A percentile compares a stretch with the other conserved stretches of the same genome.
These are phyloP conservation scores for Arbutus unedo DNA, from an alignment of 148 eudicot genomes.

Conservation along the genomic window DNA sequence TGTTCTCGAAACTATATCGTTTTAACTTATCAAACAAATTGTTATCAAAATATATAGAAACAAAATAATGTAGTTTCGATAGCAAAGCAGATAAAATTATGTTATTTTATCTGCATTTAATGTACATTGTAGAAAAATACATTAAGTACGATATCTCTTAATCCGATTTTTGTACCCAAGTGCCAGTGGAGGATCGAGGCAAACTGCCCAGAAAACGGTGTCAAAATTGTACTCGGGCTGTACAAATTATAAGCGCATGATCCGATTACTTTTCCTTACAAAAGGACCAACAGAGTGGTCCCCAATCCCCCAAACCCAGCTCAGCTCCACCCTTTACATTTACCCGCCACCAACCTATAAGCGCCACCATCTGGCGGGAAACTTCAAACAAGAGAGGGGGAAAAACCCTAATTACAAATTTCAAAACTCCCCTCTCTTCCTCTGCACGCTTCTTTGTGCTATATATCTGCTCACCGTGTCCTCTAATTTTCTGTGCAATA, in stretches of 20 bases:
- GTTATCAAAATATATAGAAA: too few species aligned
- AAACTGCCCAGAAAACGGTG: too few species aligned
- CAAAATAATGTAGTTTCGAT: too few species aligned
- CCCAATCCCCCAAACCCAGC: neutral
- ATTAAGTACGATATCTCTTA: too few species aligned
- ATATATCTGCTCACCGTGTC: neutral
- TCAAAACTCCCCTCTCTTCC: slow-evolving; percentile 4
- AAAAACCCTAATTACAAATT: slow-evolving; percentile 27
- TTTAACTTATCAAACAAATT: too few species aligned
- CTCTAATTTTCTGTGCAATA: neutral
- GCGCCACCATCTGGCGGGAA: slow-evolving; percentile 19
- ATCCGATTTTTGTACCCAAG: too few species aligned
- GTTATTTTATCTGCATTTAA: too few species aligned
- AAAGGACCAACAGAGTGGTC: slow-evolving; percentile 4
- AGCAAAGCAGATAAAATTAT: too few species aligned
- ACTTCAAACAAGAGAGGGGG: slow-evolving; percentile 11
- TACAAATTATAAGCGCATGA: neutral
- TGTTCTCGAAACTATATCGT: too few species aligned
- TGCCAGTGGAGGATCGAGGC: too few species aligned
- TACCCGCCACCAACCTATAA: slow-evolving; percentile 6
- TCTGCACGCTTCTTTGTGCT: neutral
- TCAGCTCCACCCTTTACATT: neutral
- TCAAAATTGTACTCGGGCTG: too few species aligned
- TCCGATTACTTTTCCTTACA: neutral
- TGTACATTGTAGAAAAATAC: too few species aligned